Percentiles rank a stretch among this genome's conserved stretches.
phyloP scores from a whole-genome alignment of 2,329 filamentous ascomycete species.

The Neonectria sp. region DNA sequence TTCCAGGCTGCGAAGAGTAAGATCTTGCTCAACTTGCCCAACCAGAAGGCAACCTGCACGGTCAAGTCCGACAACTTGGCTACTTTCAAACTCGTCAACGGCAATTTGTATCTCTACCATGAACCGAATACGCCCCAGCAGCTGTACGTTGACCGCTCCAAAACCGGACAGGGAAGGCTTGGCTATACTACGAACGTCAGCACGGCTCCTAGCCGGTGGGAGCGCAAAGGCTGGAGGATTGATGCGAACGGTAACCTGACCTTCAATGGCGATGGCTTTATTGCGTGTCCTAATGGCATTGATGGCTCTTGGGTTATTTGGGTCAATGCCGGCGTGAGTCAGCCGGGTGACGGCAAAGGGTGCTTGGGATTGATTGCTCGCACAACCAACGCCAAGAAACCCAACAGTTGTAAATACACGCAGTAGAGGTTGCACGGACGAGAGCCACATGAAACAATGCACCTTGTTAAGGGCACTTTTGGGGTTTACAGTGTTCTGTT shows the following conservation, averaged over 20 bases:
- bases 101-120: slow-evolving; percentile 63
- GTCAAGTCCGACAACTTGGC: slow-evolving; percentile 57
- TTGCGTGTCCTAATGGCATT: slow-evolving; percentile 67
- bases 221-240: slow-evolving; percentile 64
- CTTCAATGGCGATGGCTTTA: slow-evolving; percentile 61
- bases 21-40: slow-evolving; percentile 60
- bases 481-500: no score
- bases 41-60: slow-evolving; percentile 66
- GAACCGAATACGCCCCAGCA: slow-evolving; percentile 60
- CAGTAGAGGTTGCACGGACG: not conserved
- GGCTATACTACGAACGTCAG: slow-evolving; percentile 66
- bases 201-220: slow-evolving; percentile 55
- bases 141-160: slow-evolving; percentile 69
- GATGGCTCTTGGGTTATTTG: slow-evolving; percentile 58
- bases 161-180: slow-evolving; percentile 70
- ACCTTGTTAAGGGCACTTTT: no score
- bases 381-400: slow-evolving; percentile 45
- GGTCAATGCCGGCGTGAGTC: slow-evolving; percentile 49
- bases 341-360: slow-evolving; percentile 54
- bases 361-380: slow-evolving; percentile 56
- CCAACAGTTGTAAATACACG: slow-evolving; percentile 58
- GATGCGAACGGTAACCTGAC: slow-evolving; percentile 60
- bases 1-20: slow-evolving; percentile 61
- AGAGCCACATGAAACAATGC: no score
- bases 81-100: slow-evolving; percentile 64